Percentiles rank a stretch among this genome's conserved stretches.
Evolutionary conservation across 805 yeast genomes (phyloP).

Genomic region (Suhomyces prunicola): DNA sequence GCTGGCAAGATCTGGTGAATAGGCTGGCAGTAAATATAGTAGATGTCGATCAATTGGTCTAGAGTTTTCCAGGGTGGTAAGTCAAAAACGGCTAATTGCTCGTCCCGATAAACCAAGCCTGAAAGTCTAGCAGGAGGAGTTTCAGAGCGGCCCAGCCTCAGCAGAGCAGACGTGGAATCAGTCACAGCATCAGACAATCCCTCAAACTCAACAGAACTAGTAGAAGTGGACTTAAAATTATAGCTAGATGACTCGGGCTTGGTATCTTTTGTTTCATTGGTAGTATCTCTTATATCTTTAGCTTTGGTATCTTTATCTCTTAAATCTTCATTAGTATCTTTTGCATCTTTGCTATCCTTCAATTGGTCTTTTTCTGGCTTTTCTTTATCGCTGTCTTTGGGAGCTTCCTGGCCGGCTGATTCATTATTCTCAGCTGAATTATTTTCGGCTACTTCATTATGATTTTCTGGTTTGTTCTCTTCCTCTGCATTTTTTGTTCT

Average conservation of each 20-base stretch:
- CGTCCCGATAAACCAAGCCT: background rate
- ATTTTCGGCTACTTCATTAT: no score
- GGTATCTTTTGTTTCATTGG: background rate
- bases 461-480: no score
- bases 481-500: background rate
- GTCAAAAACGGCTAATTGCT: constrained; percentile 18
- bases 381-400: background rate
- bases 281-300: background rate
- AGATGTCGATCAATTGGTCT: constrained; percentile 18
- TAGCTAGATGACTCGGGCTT: background rate
- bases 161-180: background rate
- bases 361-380: background rate
- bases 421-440: background rate
- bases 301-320: no score
- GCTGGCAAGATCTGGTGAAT: constrained; percentile 20
- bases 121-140: background rate
- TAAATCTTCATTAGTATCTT: no score
- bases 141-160: background rate
- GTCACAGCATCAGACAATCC: background rate
- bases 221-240: background rate
- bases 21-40: constrained; percentile 21
- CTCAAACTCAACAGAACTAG: background rate
- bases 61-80: constrained; percentile 22
- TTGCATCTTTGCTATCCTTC: no score
- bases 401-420: background rate